Evolutionary conservation across 495 filamentous ascomycete genomes (phyloP).

Genomic region (Terfezia boudieri): DNA sequence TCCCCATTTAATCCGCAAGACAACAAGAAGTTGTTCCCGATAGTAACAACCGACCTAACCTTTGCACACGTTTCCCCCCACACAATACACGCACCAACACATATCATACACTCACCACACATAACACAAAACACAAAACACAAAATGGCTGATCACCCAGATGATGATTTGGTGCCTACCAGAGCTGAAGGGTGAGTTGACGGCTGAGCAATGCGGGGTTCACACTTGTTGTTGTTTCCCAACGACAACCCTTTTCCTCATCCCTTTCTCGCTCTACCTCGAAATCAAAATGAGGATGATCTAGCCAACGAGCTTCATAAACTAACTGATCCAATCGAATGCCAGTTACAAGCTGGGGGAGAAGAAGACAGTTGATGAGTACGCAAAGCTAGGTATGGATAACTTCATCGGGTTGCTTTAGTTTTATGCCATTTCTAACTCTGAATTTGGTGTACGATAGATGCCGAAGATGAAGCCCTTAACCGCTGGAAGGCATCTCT

Average conservation of each 20-base stretch:
- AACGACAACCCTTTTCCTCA: not conserved
- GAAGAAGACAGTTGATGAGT: constrained; percentile 91
- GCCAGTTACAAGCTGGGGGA: constrained; percentile 72
- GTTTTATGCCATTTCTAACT: not conserved
- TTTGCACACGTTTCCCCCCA: no score
- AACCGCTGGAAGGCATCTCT: constrained; percentile 94
- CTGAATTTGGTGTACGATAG: constrained; percentile 16
- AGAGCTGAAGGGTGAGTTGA: constrained; percentile 45
- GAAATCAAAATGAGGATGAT: not conserved
- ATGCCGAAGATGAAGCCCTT: constrained; percentile 68
- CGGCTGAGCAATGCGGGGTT: not conserved
- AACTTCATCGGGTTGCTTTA: not conserved
- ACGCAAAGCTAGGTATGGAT: constrained; percentile 63
- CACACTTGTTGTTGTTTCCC: not conserved
- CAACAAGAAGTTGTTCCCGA: no score
- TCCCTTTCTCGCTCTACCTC: not conserved
- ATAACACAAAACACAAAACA: no score
- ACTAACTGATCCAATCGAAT: no score
- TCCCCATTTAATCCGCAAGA: constrained; percentile 4
- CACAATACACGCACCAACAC: no score
- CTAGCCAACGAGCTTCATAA: no score
- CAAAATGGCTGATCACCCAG: constrained; percentile 38
- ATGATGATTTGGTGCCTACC: constrained; percentile 72
- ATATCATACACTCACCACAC: no score
- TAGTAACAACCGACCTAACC: no score